Percentiles rank a stretch among this genome's conserved stretches.
phyloP scores from a whole-genome alignment of 1,139 yeast genomes.

The Debaryomyces subglobosus region DNA sequence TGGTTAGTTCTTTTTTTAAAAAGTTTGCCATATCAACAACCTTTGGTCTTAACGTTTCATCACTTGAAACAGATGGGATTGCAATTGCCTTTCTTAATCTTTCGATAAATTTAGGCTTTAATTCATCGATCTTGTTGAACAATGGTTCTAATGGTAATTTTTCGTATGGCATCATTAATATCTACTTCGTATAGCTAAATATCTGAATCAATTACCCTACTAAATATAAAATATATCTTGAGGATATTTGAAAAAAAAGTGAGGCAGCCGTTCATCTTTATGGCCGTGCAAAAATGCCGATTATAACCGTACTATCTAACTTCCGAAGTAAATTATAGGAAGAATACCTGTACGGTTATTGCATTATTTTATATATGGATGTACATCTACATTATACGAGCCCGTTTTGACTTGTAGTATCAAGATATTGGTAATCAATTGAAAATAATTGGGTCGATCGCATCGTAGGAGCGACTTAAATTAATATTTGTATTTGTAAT shows the following conservation, averaged over 20 bases:
- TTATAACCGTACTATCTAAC: neutral
- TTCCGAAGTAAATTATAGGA: neutral
- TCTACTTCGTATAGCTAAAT: neutral
- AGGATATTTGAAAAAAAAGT: neutral
- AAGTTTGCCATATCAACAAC: constrained; percentile 88
- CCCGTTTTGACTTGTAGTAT: neutral
- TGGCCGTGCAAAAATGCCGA: constrained; percentile 7
- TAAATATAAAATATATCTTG: neutral
- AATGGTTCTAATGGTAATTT: constrained; percentile 48
- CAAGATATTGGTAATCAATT: neutral
- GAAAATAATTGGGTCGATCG: constrained; percentile 4
- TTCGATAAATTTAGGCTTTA: constrained; percentile 68
- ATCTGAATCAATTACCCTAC: neutral
- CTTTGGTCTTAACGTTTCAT: constrained; percentile 81
- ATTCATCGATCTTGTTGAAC: constrained; percentile 66
- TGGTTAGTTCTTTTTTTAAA: constrained; percentile 65
- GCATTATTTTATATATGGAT: neutral
- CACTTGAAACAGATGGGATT: constrained; percentile 93
- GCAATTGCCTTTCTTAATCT: constrained; percentile 81
- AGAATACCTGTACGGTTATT: neutral
- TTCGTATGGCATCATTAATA: constrained; percentile 33
- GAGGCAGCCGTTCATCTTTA: constrained; percentile 6
- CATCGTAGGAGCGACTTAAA: neutral
- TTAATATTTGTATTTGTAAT: neutral
- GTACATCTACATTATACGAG: neutral